A percentile compares a stretch with the other conserved stretches of the same genome.
Conservation (phyloP, 257 asterid genomes). For the Cinchona pubescens region DNA sequence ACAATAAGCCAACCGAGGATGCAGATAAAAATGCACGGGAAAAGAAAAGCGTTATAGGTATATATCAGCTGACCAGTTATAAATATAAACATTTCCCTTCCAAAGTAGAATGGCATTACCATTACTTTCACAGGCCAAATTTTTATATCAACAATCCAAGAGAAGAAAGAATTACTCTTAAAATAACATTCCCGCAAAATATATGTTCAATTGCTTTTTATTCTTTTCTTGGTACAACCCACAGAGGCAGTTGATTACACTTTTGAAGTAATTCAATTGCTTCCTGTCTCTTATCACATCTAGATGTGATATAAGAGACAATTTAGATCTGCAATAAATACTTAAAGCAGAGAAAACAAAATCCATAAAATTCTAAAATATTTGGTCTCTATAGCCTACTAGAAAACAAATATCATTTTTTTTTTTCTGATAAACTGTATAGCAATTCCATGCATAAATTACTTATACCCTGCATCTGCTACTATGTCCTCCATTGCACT, state of each 20-base stretch:
- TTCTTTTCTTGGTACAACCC: conserved; percentile 25
- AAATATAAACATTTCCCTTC: background rate
- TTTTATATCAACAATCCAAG: background rate
- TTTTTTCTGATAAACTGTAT: conserved; percentile 7
- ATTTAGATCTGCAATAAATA: too few relatives aligned
- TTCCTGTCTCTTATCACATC: too few relatives aligned
- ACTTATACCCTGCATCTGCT: conserved; percentile 12
- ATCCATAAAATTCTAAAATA: too few relatives aligned
- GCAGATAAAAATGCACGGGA: too few relatives aligned
- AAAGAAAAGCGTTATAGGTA: background rate
- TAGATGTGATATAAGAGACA: too few relatives aligned
- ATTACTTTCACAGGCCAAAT: background rate
- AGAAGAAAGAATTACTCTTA: background rate
- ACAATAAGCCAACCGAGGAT: too few relatives aligned
- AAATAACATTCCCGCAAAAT: too few relatives aligned
- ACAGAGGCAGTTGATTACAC: conserved; percentile 41
- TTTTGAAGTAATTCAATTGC: conserved; percentile 26
- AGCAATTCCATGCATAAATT: conserved; percentile 12
- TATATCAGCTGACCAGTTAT: background rate
- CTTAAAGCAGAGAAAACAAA: too few relatives aligned
- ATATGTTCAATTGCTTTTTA: background rate
- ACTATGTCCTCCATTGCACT: conserved; percentile 43
- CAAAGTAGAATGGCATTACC: background rate
- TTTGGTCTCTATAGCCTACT: conserved; percentile 15
- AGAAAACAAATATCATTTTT: conserved; percentile 11